Base-by-base conservation (phyloP, 2,329 filamentous ascomycete species). In the Aspergillus fumigatiaffinis region DNA sequence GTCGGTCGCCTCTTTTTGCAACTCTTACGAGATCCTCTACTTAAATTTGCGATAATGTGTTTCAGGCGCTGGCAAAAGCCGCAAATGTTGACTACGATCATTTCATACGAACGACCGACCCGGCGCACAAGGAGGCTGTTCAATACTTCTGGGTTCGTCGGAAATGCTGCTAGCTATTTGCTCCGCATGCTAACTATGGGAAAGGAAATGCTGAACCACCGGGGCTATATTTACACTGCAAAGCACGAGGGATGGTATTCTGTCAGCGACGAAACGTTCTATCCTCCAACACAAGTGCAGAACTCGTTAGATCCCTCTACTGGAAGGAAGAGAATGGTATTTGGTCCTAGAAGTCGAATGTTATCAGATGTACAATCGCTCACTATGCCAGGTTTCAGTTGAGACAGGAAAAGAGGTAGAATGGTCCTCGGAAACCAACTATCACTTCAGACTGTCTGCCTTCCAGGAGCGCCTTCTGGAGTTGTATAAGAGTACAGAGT, bases 201-300 rank as follows among this genome's bases (percentile, higher is more conserved):
- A 57, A 63, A 83, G 81, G 82, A 85, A 63, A 82, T 92, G 71
- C 80, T 99, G 58, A 82, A 87, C 67, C 86, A 92, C 54, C 81
- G 83, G 50, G 88, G 89, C 8, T 87, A 89, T 59, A 88, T 97
- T 54, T 97, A 97, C 75, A 86, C 89, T 68, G 85, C 86, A 10
- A 91, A 89, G 65, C 94, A 97, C 67, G 86, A 91, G 70, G 94
- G 94, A 1, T 99, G 94, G 94, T 99, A 99, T 73, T 94, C 90
- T 55, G 88, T 99, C 54, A 92, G 90, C 72, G 94, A 99, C 73
- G 94, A 99, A 80, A 93, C 93, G 42, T 99, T 96, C 75, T 97
- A 97, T 71, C 91, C 93, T 0, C 83, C 88, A 53, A 84, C 85
- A 6, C 79, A 87, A 67, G 85, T 97, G 26, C 85, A 91, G 68